These are phyloP conservation scores for Escallonia rubra DNA, from an alignment of 129 eudicot genomes.

Conservation along the genomic window DNA sequence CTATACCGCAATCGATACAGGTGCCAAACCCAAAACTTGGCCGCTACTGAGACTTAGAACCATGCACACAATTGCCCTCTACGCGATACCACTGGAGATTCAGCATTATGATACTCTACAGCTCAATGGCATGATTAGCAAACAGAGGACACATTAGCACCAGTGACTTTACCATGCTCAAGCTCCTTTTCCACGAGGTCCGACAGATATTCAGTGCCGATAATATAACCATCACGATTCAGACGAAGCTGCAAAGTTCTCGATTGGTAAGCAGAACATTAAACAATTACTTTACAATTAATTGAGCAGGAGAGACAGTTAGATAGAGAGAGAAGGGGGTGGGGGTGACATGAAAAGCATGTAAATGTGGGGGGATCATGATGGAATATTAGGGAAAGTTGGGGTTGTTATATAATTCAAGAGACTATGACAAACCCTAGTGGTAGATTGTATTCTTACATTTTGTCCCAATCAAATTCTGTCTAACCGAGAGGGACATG, in stretches of 20 bases:
- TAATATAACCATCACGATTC: constrained; percentile 64
- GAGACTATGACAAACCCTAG: neutral
- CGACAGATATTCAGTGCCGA: constrained; percentile 85
- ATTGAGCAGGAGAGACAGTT: neutral
- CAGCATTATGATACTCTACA: too few relatives aligned
- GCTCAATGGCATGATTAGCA: too few relatives aligned
- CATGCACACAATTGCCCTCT: too few relatives aligned
- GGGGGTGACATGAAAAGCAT: neutral
- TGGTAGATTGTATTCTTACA: too few relatives aligned
- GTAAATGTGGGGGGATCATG: neutral
- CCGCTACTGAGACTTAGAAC: too few relatives aligned
- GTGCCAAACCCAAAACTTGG: too few relatives aligned
- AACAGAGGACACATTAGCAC: neutral
- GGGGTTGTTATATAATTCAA: too few relatives aligned
- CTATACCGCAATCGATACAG: too few relatives aligned
- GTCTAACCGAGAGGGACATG: too few relatives aligned
- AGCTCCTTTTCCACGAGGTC: constrained; percentile 93
- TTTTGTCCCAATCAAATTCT: too few relatives aligned
- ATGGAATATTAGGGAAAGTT: too few relatives aligned
- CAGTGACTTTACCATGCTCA: constrained; percentile 56
- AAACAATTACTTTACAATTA: neutral
- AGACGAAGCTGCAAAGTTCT: constrained; percentile 81
- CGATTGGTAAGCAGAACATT: constrained; percentile 11
- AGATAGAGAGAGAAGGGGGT: neutral
- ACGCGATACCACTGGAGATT: too few relatives aligned